These are phyloP conservation scores for Azolla pinnata DNA, from an alignment of 75 land plant species.

Conservation along the genomic window DNA sequence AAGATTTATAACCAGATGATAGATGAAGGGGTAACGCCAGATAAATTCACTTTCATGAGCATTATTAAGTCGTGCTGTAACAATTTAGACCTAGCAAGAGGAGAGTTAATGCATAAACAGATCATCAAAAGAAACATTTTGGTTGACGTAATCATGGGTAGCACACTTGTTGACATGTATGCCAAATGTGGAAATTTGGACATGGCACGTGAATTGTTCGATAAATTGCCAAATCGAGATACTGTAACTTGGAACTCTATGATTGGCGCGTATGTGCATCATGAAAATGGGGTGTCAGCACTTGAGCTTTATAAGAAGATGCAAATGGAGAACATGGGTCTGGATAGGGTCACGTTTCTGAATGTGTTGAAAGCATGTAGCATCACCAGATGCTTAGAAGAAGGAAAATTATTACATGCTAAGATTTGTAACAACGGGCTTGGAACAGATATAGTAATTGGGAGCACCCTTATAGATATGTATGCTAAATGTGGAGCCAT, in stretches of 20 bases:
- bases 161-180: conserved; percentile 52
- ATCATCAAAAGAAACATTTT: conserved; percentile 36
- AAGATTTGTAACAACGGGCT: conserved; percentile 38
- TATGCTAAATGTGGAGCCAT: conserved; percentile 62
- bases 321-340: conserved; percentile 24
- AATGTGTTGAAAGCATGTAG: conserved; percentile 43
- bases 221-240: conserved; percentile 37
- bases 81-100: conserved; percentile 15
- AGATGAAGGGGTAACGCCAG: conserved; percentile 32
- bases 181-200: conserved; percentile 26
- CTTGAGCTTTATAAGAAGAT: conserved; percentile 30
- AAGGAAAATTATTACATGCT: conserved; percentile 52
- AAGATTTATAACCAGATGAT: conserved; percentile 35
- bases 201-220: conserved; percentile 42
- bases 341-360: conserved; percentile 42
- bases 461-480: conserved; percentile 55
- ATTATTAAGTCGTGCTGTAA: conserved; percentile 34
- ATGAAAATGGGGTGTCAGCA: conserved; percentile 37
- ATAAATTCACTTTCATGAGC: conserved; percentile 39
- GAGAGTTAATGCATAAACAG: conserved; percentile 38
- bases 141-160: conserved; percentile 39
- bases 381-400: conserved; percentile 29
- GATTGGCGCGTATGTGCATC: conserved; percentile 41
- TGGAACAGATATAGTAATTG: conserved; percentile 32
- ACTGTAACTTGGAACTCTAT: conserved; percentile 49